These are phyloP conservation scores for Globisporangium spinosum DNA, from an alignment of 352 stramenopile species.

Conservation along the genomic window DNA sequence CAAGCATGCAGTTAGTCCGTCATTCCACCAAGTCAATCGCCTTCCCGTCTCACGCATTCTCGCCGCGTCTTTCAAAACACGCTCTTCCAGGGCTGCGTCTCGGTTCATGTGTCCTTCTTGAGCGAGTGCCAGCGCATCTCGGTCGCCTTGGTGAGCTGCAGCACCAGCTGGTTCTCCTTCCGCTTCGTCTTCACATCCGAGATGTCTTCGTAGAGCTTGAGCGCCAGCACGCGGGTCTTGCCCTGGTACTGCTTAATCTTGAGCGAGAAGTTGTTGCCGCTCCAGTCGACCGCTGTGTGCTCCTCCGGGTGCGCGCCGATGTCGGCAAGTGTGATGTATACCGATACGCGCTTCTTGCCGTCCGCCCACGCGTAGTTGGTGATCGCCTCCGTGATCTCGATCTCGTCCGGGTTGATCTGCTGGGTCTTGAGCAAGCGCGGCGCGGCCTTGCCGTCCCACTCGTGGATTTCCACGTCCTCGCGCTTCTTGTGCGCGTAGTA, in stretches of 20 bases:
- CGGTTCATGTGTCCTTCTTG: slow-evolving; percentile 69
- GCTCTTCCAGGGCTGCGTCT: background rate
- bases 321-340: slow-evolving; percentile 68
- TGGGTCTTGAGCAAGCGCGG: slow-evolving; percentile 72
- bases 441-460: slow-evolving; percentile 78
- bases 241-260: slow-evolving; percentile 60
- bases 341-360: slow-evolving; percentile 70
- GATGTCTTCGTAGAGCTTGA: slow-evolving; percentile 84
- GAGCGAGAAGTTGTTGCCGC: slow-evolving; percentile 46
- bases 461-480: slow-evolving; percentile 69
- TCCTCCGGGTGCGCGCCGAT: slow-evolving; percentile 67
- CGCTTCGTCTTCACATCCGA: slow-evolving; percentile 73
- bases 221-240: slow-evolving; percentile 64
- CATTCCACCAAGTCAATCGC: background rate
- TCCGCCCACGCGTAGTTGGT: slow-evolving; percentile 81
- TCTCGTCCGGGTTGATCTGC: slow-evolving; percentile 24
- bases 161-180: slow-evolving; percentile 78
- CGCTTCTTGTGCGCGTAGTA: slow-evolving; percentile 88
- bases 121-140: slow-evolving; percentile 78
- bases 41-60: background rate
- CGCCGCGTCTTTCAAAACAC: background rate
- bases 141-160: slow-evolving; percentile 74
- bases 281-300: slow-evolving; percentile 67
- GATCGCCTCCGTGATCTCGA: slow-evolving; percentile 51
- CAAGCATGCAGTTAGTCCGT: background rate